Base-by-base conservation (phyloP, 2,329 filamentous ascomycete species). In the Westerdykella ornata region DNA sequence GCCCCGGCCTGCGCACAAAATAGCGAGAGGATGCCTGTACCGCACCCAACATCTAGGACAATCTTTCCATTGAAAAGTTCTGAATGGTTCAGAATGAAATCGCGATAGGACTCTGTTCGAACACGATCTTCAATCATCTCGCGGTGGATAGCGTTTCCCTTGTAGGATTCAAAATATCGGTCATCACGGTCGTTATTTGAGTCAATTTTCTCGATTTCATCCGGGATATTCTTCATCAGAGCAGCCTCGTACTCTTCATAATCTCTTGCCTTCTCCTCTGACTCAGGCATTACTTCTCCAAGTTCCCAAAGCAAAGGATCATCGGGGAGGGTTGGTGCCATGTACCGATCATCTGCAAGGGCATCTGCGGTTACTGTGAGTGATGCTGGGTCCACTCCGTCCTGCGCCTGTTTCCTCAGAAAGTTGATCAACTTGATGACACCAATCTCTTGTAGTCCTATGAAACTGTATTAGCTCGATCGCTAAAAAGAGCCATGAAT, bases 1-100 rank as follows among this genome's bases (percentile, higher is more conserved):
- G 90, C 90, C 30, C 89, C 90, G 13, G 89, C 90, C 64, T 84
- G 85, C 41, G 88, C 89, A 62, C 88, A 94, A 71, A 97, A 95
- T 81, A 97, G 89, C 59, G 85, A 90, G 12, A 97, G 71, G 51
- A 96, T 95, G 18, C 88, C 87, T 5, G 75, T 78, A n/a, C 70
- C 65, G 59, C 89, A 96, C 37, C 89, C 89, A 49, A 96, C 88
- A 60, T 97, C 89, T 5, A 97, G 78, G 11, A 96, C 85, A 8
- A 82, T 80, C 69, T 94, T 95, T 56, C 81, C 85, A 22, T 81
- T 80, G 67, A 96, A 95, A 3, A 95, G 70, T 51, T 87, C 73
- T 66, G 94, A 92, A 70, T 96, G 88, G 52, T 82, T 80, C 69
- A 96, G 95, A 57, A 96, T 88, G 63, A 96, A 95, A 68, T 97